These are phyloP conservation scores for Magnaporthiopsis rhizophila DNA, from an alignment of 2,329 filamentous ascomycete species.

Conservation along the genomic window DNA sequence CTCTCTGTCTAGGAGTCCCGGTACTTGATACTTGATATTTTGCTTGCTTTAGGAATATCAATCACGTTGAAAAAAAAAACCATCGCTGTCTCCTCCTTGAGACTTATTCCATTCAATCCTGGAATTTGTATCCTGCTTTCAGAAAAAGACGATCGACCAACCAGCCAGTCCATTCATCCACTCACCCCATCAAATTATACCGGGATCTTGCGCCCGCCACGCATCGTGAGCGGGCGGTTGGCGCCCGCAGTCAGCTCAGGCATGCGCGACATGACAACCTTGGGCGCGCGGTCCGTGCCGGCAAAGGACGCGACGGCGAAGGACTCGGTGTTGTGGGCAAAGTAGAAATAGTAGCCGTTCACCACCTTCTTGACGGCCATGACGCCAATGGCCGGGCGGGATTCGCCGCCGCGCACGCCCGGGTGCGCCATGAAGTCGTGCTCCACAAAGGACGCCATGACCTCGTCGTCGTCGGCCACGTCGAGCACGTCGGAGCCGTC, in stretches of 20 bases:
- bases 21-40: neutral
- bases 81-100: neutral
- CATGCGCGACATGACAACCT: slow-evolving; percentile 82
- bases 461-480: slow-evolving; percentile 67
- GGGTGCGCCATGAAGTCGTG: slow-evolving; percentile 93
- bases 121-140: neutral
- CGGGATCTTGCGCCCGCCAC: slow-evolving; percentile 43
- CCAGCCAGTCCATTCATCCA: no score
- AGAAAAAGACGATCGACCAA: no score
- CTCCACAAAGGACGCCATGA: slow-evolving; percentile 67
- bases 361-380: slow-evolving; percentile 80
- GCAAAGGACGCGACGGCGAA: slow-evolving; percentile 86
- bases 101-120: neutral
- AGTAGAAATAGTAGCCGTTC: slow-evolving; percentile 75
- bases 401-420: slow-evolving; percentile 71
- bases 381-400: slow-evolving; percentile 81
- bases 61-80: neutral
- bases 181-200: neutral
- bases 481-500: slow-evolving; percentile 46
- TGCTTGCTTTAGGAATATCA: neutral
- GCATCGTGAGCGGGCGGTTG: slow-evolving; percentile 41
- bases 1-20: neutral
- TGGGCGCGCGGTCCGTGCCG: slow-evolving; percentile 63
- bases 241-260: neutral
- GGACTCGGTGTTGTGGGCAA: slow-evolving; percentile 91